phyloP scores from a whole-genome alignment of 345 rosid species.

The Citrus sp. region DNA sequence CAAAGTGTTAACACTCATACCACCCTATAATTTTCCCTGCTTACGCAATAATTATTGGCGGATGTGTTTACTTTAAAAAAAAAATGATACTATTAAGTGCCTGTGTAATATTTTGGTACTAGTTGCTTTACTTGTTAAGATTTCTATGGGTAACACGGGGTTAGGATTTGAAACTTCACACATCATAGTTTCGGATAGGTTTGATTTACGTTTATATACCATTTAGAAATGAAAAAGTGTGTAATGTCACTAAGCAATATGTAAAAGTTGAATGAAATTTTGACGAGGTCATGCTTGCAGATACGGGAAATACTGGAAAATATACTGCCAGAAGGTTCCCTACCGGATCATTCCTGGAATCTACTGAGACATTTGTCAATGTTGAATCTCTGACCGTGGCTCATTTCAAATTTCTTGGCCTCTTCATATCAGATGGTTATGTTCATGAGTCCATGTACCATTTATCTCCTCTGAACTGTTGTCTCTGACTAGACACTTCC shows the following conservation, averaged over 20 bases:
- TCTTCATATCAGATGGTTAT: neutral
- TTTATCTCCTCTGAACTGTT: neutral
- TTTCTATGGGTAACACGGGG: neutral
- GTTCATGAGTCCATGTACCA: neutral
- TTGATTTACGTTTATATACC: neutral
- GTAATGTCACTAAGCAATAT: constrained; percentile 20
- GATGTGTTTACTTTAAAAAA: constrained; percentile 9
- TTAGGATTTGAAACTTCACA: neutral
- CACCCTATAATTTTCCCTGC: neutral
- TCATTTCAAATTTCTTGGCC: constrained; percentile 32
- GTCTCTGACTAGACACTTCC: neutral
- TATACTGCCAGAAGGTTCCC: constrained; percentile 77
- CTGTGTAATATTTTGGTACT: too few relatives aligned
- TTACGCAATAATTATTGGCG: neutral
- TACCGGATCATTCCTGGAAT: constrained; percentile 76
- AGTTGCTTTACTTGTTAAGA: too few relatives aligned
- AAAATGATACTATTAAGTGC: neutral
- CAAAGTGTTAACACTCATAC: neutral
- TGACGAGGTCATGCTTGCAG: constrained; percentile 30
- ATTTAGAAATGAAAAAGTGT: neutral
- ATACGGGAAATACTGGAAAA: constrained; percentile 91
- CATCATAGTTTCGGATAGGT: constrained; percentile 18
- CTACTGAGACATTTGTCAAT: constrained; percentile 36
- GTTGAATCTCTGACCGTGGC: neutral
- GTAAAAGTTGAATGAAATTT: neutral